These are phyloP conservation scores for Podospora pseudocomata DNA, from an alignment of 495 filamentous ascomycete genomes.

Conservation along the genomic window DNA sequence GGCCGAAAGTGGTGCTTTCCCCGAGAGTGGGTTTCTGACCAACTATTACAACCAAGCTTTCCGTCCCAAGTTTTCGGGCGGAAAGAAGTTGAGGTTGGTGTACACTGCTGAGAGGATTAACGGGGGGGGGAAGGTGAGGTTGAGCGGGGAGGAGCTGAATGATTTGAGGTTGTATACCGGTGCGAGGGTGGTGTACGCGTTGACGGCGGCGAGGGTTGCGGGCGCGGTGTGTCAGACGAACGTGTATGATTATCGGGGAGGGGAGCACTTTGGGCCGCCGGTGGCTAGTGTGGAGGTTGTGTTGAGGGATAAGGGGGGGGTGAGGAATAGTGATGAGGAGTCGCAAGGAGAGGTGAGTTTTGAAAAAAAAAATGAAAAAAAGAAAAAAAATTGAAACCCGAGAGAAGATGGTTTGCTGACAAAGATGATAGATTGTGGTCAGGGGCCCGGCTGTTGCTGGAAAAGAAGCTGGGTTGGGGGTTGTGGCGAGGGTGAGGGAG, in stretches of 20 bases:
- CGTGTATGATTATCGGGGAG: slow-evolving; percentile 79
- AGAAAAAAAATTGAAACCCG: slow-evolving; percentile 25
- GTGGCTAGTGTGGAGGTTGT: slow-evolving; percentile 75
- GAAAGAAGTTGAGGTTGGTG: slow-evolving; percentile 68
- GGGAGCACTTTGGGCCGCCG: slow-evolving; percentile 78
- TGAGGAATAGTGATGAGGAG: slow-evolving; percentile 58
- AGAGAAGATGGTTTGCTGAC: slow-evolving; percentile 15
- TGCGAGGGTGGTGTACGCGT: slow-evolving; percentile 77
- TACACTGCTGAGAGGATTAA: slow-evolving; percentile 61
- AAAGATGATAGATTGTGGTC: slow-evolving; percentile 52
- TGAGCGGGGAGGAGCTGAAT: slow-evolving; percentile 64
- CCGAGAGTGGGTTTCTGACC: slow-evolving; percentile 57
- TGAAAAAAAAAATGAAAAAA: no score
- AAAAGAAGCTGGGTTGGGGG: slow-evolving; percentile 55
- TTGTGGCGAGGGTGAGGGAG: slow-evolving; percentile 51
- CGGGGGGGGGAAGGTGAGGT: slow-evolving; percentile 35
- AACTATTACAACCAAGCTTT: slow-evolving; percentile 54
- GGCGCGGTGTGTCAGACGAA: slow-evolving; percentile 81
- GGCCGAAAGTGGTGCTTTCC: slow-evolving; percentile 67
- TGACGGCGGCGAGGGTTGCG: slow-evolving; percentile 76
- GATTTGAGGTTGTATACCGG: slow-evolving; percentile 78
- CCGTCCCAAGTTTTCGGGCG: slow-evolving; percentile 56
- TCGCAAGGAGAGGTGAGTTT: slow-evolving; percentile 59
- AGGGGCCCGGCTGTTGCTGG: slow-evolving; percentile 65
- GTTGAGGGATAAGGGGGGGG: slow-evolving; percentile 55